These are phyloP conservation scores for Pleomassaria siparia DNA, from an alignment of 2,329 filamentous ascomycete species.

Conservation along the genomic window DNA sequence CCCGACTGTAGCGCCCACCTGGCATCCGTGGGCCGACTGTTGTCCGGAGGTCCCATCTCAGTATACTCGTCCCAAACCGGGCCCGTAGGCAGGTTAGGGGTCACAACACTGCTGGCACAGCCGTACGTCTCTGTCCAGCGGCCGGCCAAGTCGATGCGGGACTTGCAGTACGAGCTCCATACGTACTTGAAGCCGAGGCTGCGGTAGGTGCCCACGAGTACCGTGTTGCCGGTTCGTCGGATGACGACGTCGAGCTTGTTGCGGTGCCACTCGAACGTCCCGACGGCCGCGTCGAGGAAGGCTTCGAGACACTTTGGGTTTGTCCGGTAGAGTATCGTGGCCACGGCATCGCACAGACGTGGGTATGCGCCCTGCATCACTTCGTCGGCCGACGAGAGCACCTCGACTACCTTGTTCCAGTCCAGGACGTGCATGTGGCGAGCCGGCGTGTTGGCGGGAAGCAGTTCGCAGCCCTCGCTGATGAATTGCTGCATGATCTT, in stretches of 20 bases:
- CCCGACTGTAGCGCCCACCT: constrained; percentile 18
- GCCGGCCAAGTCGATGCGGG: constrained; percentile 9
- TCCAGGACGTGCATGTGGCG: constrained; percentile 7
- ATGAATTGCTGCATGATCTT: constrained; percentile 1
- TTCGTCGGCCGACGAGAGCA: neutral
- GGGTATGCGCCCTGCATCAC: constrained; percentile 9
- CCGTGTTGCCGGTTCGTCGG: constrained; percentile 8
- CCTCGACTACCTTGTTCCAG: neutral
- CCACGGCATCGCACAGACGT: constrained; percentile 17
- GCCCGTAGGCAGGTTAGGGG: neutral
- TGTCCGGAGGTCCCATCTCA: neutral
- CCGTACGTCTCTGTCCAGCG: constrained; percentile 20
- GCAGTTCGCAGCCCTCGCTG: neutral
- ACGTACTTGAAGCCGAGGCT: constrained; percentile 17
- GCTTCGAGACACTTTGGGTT: constrained; percentile 10
- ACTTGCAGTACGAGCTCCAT: constrained; percentile 16
- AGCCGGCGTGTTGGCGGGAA: neutral
- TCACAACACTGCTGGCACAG: constrained; percentile 5
- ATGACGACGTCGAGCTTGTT: constrained; percentile 10
- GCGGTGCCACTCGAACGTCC: constrained; percentile 17
- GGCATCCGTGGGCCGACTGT: constrained; percentile 3
- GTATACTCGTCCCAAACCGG: constrained; percentile 14
- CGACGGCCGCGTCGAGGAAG: constrained; percentile 13
- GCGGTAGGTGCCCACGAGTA: constrained; percentile 19
- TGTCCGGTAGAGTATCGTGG: constrained; percentile 19